These are phyloP conservation scores for Diaporthe sp. DNA, from an alignment of 2,329 filamentous ascomycete species.

Conservation along the genomic window DNA sequence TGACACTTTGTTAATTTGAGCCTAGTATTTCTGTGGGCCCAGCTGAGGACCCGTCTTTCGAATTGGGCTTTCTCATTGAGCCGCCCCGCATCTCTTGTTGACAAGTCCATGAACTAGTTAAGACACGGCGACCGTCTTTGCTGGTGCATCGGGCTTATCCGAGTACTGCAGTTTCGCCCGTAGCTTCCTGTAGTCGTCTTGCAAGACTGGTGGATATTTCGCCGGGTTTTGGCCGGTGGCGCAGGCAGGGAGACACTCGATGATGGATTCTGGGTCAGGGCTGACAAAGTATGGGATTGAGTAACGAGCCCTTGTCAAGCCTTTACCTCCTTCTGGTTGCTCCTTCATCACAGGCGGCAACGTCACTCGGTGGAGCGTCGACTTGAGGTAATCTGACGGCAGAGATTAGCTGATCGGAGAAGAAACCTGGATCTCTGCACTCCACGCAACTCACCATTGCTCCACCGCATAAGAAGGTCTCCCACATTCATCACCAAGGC, in stretches of 20 bases:
- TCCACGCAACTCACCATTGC: constrained; percentile 32
- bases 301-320: constrained; percentile 54
- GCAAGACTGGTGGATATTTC: constrained; percentile 59
- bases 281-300: constrained; percentile 71
- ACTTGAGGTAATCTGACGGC: constrained; percentile 36
- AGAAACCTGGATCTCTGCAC: not conserved
- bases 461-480: constrained; percentile 39
- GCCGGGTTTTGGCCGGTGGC: constrained; percentile 54
- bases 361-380: constrained; percentile 38
- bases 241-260: constrained; percentile 64
- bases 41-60: not conserved
- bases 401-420: not conserved
- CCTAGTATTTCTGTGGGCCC: not conserved
- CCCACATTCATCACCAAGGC: constrained; percentile 39
- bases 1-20: not conserved
- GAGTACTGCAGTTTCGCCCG: constrained; percentile 38
- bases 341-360: constrained; percentile 25
- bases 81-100: too few species aligned
- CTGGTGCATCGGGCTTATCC: constrained; percentile 25
- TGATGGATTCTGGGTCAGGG: constrained; percentile 60
- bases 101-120: not conserved
- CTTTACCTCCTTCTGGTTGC: constrained; percentile 53
- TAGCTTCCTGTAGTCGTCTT: constrained; percentile 39
- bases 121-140: constrained; percentile 12
- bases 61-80: not conserved